phyloP scores from a whole-genome alignment of 2,329 filamentous ascomycete species.

The Plenodomus tracheiphilus region DNA sequence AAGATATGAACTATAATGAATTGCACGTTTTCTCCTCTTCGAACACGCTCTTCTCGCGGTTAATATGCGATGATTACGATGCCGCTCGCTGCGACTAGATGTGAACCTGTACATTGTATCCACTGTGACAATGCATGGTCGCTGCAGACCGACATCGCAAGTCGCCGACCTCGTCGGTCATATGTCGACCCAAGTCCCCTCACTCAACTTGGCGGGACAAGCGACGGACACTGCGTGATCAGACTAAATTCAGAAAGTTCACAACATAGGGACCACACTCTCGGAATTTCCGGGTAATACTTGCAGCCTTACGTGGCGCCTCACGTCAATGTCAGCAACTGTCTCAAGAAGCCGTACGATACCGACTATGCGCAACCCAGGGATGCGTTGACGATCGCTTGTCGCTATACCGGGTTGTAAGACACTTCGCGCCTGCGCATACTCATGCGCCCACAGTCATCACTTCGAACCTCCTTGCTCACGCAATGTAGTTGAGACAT shows the following conservation, averaged over 20 bases:
- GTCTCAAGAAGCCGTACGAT: background rate
- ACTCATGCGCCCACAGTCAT: too few species aligned
- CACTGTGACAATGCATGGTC: background rate
- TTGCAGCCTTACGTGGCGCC: background rate
- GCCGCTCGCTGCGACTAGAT: background rate
- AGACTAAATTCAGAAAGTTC: background rate
- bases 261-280: background rate
- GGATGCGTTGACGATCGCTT: background rate
- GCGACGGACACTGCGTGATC: background rate
- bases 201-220: background rate
- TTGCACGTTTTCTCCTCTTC: background rate
- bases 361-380: background rate
- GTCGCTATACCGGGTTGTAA: too few species aligned
- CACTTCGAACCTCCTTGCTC: too few species aligned
- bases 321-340: background rate
- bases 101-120: background rate
- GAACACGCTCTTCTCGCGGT: background rate
- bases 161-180: background rate
- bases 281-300: background rate
- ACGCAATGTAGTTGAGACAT: too few species aligned
- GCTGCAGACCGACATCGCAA: background rate
- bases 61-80: background rate
- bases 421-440: too few species aligned
- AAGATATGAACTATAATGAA: constrained; percentile 32
- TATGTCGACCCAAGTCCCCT: background rate